phyloP scores from a whole-genome alignment of 768 basidiomycete species.

The Lactarius tabidus region DNA sequence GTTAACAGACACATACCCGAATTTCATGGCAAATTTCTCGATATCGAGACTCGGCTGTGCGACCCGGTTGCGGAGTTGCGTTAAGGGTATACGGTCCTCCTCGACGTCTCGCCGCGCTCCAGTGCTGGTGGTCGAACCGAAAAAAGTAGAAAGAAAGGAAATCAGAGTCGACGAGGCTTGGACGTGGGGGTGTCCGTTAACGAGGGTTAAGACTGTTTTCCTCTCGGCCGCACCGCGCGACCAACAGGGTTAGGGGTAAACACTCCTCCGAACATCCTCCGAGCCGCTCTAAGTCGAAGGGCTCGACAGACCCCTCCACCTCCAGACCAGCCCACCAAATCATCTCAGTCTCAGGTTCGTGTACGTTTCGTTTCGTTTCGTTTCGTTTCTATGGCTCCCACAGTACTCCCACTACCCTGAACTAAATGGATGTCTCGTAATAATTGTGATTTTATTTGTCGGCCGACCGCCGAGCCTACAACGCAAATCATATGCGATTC shows the following conservation, averaged over 20 bases:
- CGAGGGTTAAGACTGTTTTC: not conserved
- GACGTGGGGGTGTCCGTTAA: not conserved
- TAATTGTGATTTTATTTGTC: not conserved
- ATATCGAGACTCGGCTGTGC: conserved; percentile 5
- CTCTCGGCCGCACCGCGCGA: not conserved
- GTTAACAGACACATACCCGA: conserved; percentile 42
- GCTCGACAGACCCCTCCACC: no score
- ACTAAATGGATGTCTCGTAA: not conserved
- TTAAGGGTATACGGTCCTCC: conserved; percentile 21
- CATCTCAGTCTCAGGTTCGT: no score
- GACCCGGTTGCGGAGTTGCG: conserved; percentile 6
- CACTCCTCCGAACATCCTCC: no score
- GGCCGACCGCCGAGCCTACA: not conserved
- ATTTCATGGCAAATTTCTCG: conserved; percentile 46
- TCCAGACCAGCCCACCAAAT: not conserved
- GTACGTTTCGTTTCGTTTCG: not conserved
- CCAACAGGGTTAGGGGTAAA: not conserved
- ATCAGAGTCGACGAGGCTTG: conserved; percentile 14
- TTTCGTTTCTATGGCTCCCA: not conserved
- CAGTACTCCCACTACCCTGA: not conserved
- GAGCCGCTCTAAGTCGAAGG: no score
- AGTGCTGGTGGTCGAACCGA: conserved; percentile 4
- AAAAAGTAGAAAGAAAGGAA: not conserved
- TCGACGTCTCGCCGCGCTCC: not conserved
- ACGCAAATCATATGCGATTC: not conserved